phyloP scores from a whole-genome alignment of 208 protist genomes.

The Trypanosoma scelopori region DNA sequence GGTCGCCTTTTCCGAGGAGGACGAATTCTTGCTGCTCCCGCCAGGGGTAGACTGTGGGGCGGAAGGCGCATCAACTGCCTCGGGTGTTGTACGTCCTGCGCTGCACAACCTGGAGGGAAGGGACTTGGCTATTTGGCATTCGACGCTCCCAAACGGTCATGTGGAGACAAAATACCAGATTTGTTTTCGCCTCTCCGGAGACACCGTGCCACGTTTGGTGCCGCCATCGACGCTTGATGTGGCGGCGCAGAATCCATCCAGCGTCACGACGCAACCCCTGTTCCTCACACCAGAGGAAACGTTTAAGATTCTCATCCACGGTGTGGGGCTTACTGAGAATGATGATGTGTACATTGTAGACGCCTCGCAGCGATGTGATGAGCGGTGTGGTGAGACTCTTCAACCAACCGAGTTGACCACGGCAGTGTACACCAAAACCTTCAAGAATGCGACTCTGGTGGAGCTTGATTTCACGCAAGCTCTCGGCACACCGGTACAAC shows the following conservation, averaged over 20 bases:
- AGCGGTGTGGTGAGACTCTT: slow-evolving; percentile 64
- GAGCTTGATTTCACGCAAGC: slow-evolving; percentile 38
- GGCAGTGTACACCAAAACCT: slow-evolving; percentile 36
- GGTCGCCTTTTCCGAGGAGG: slow-evolving; percentile 44
- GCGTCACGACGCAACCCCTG: slow-evolving; percentile 43
- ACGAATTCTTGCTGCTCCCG: slow-evolving; percentile 64
- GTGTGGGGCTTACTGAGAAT: slow-evolving; percentile 36
- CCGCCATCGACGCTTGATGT: slow-evolving; percentile 19
- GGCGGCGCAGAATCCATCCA: slow-evolving; percentile 46
- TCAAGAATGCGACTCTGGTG: slow-evolving; percentile 50
- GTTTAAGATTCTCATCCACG: slow-evolving; percentile 54
- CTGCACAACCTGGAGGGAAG: neutral
- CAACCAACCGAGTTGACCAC: slow-evolving; percentile 43
- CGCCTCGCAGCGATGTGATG: slow-evolving; percentile 46
- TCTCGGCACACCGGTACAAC: slow-evolving; percentile 39
- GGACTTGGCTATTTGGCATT: slow-evolving; percentile 37
- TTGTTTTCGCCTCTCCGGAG: slow-evolving; percentile 70
- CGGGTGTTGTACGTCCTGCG: slow-evolving; percentile 8
- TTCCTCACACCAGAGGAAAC: slow-evolving; percentile 45
- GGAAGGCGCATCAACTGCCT: neutral
- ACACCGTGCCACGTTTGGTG: slow-evolving; percentile 49
- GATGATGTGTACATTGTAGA: slow-evolving; percentile 72
- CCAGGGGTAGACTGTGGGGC: slow-evolving; percentile 1
- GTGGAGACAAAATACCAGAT: slow-evolving; percentile 38
- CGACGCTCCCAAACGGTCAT: slow-evolving; percentile 46